Evolutionary conservation across 306 rosid genomes (phyloP).

Genomic region (Parietaria judaica): DNA sequence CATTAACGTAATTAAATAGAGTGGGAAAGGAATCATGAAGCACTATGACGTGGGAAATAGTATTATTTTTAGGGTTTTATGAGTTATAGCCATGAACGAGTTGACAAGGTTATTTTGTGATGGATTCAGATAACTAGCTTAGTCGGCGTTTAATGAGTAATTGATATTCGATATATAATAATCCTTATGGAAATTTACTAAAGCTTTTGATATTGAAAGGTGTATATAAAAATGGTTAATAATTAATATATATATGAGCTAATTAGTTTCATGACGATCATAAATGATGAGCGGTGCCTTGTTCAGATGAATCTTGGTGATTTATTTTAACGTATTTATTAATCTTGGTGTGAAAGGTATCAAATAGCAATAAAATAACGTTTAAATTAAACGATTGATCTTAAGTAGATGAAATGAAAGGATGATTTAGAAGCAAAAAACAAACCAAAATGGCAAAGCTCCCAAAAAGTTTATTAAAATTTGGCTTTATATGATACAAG

Average conservation of each 20-base stretch:
- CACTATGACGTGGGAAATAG: constrained; percentile 2
- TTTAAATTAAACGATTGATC: background rate
- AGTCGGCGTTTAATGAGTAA: background rate
- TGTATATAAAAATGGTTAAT: too few species aligned
- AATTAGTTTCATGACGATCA: too few species aligned
- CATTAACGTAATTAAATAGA: constrained; percentile 5
- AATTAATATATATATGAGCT: too few species aligned
- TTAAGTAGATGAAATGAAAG: background rate
- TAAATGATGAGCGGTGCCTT: too few species aligned
- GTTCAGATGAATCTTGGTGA: too few species aligned
- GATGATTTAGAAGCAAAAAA: background rate
- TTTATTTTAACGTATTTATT: too few species aligned
- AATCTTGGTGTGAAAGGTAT: constrained; percentile 9
- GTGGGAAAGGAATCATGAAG: constrained; percentile 23
- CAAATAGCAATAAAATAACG: constrained; percentile 1
- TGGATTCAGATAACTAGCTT: background rate
- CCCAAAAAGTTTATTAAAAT: background rate
- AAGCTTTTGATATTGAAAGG: too few species aligned
- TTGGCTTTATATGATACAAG: background rate
- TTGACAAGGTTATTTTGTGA: background rate
- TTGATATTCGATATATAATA: too few species aligned
- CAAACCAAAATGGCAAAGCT: constrained; percentile 6
- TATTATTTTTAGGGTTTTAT: background rate
- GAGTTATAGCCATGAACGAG: background rate
- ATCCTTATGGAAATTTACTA: too few species aligned